These are phyloP conservation scores for Chlorella sp. DNA, from an alignment of 139 green algal species.

Conservation along the genomic window DNA sequence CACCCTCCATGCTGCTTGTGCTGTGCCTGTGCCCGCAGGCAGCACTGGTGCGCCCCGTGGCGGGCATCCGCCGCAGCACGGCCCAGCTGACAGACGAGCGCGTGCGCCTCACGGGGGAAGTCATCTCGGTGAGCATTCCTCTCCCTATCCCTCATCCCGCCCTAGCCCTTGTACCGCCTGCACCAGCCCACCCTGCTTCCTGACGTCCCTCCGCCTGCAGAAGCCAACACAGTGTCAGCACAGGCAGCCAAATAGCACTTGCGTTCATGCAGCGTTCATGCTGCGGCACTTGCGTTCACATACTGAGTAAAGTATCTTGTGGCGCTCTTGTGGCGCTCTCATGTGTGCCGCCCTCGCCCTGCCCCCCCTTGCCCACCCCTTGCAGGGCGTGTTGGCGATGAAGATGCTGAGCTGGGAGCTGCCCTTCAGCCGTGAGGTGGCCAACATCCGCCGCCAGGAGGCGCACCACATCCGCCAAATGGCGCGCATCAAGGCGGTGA, in stretches of 20 bases:
- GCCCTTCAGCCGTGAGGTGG: neutral
- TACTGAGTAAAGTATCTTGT: too few species aligned
- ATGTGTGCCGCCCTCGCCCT: neutral
- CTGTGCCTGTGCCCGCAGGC: conserved; percentile 22
- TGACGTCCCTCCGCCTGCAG: neutral
- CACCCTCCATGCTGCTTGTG: neutral
- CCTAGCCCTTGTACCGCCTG: neutral
- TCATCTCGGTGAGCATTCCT: conserved; percentile 23
- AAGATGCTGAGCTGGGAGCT: conserved; percentile 69
- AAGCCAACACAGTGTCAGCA: too few species aligned
- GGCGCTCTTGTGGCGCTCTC: neutral
- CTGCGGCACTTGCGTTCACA: too few species aligned
- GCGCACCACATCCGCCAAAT: conserved; percentile 39
- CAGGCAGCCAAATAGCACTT: too few species aligned
- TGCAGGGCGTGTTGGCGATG: conserved; percentile 41
- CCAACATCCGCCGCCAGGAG: conserved; percentile 23
- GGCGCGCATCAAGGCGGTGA: conserved; percentile 58
- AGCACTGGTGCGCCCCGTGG: conserved; percentile 51
- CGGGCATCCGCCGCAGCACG: conserved; percentile 28
- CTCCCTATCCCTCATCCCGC: neutral
- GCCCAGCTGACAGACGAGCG: conserved; percentile 66
- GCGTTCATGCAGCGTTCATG: too few species aligned
- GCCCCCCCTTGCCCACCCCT: neutral
- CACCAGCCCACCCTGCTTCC: too few species aligned
- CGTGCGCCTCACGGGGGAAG: conserved; percentile 60